Evolutionary conservation across 1,284 basidiomycete species (phyloP).

Genomic region (Naganishia liquefaciens): DNA sequence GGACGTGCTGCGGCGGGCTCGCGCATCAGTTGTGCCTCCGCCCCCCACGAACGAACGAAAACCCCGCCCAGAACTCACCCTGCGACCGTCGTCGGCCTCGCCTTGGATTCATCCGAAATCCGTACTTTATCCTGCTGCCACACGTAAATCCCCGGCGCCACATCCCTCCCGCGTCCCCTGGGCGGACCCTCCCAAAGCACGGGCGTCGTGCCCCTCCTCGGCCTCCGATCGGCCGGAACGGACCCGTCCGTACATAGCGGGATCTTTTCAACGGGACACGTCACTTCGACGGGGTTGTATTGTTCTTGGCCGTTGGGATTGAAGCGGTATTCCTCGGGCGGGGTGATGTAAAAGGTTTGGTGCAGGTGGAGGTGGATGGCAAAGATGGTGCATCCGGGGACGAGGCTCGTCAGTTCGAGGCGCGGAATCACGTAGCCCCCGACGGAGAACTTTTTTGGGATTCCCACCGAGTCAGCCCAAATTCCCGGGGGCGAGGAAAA

Average conservation of each 20-base stretch:
- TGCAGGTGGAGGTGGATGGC: slow-evolving; percentile 22
- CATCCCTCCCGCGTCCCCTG: not conserved
- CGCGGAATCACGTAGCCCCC: slow-evolving; percentile 26
- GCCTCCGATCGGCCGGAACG: slow-evolving; percentile 12
- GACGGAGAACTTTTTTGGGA: slow-evolving; percentile 34
- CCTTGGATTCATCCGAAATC: slow-evolving; percentile 25
- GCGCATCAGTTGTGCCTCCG: too few relatives aligned
- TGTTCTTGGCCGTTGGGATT: slow-evolving; percentile 19
- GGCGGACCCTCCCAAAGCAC: slow-evolving; percentile 18
- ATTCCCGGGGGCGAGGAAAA: not conserved
- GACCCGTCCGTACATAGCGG: slow-evolving; percentile 3
- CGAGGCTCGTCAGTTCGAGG: slow-evolving; percentile 14
- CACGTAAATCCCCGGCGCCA: not conserved
- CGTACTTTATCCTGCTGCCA: slow-evolving; percentile 26
- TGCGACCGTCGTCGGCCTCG: slow-evolving; percentile 24
- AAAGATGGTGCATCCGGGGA: slow-evolving; percentile 19
- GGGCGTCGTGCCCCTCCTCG: slow-evolving; percentile 5
- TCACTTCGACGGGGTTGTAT: slow-evolving; percentile 4
- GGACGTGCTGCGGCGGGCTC: slow-evolving; percentile 3
- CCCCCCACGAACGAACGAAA: not conserved
- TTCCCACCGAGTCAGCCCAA: not conserved
- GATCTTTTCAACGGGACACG: slow-evolving; percentile 10
- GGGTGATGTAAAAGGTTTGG: slow-evolving; percentile 17
- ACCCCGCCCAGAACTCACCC: slow-evolving; percentile 30
- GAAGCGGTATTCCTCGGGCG: slow-evolving; percentile 27